Base-by-base conservation (phyloP, 495 filamentous ascomycete species). In the Aspergillus biplanus region DNA sequence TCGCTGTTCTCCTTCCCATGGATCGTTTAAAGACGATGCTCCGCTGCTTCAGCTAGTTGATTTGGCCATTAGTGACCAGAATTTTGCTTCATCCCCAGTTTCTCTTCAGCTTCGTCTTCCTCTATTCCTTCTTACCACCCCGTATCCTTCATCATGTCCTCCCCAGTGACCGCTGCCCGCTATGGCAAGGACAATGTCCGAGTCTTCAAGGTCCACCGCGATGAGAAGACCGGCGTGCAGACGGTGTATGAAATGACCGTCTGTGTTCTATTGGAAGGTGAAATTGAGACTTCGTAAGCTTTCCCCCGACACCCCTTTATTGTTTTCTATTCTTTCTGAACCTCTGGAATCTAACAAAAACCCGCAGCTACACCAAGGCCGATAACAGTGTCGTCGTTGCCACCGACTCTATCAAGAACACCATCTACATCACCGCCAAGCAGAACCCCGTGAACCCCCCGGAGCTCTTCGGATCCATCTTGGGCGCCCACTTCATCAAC, bases 131-230 rank as follows among this genome's bases (percentile, higher is more conserved):
- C 13, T 48, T 39, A 16, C 57, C 44, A 47, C 44, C n/a, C n/a
- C n/a, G n/a, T n/a, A n/a, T n/a, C n/a, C 35, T 44, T 35, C 50
- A 63, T 13, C 47, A 63, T 67, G 58, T 59, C 58, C 6, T 65
- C 70, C 42, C 31, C 81, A 69, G 79, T 96, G 58, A 82, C 87
- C 63, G 82, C 90, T 73, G 91, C 92, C 71, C 87, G 89, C 70
- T 96, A 96, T 76, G 92, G 92, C 81, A 96, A 96, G 87, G 94
- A 97, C 85, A 98, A 99, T 83, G 89, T 99, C 83, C 92, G 95
- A 71, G 88, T 99, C 64, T 93, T 89, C 85, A 98, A 99, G 79
- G 92, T 97, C 69, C 83, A 95, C 67, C 84, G 85, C 60, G 87
- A 97, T 73, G 84, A 86, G 71, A 80, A 85, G 69, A 89, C 90